These are phyloP conservation scores for Rubroboletus pulcherrimus DNA, from an alignment of 768 basidiomycete genomes.

Conservation along the genomic window DNA sequence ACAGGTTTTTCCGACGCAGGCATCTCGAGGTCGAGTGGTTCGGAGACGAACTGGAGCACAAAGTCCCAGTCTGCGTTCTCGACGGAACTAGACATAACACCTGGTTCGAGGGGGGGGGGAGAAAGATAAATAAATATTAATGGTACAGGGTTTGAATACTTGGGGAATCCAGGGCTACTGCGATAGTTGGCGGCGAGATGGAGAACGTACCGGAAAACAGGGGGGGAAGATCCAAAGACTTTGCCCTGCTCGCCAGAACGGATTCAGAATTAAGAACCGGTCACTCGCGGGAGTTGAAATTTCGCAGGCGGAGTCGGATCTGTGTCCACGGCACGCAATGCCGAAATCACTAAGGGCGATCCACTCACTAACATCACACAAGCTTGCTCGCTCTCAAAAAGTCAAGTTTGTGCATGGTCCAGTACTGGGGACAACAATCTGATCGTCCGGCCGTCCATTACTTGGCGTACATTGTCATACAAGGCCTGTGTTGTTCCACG, in stretches of 20 bases:
- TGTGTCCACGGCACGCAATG: slow-evolving; percentile 8
- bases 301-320: slow-evolving; percentile 15
- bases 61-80: slow-evolving; percentile 56
- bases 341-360: slow-evolving; percentile 1
- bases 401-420: background rate
- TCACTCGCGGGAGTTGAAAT: slow-evolving; percentile 13
- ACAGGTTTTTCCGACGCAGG: slow-evolving; percentile 36
- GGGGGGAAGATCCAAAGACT: slow-evolving; percentile 8
- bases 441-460: background rate
- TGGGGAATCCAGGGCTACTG: background rate
- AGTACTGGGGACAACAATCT: background rate
- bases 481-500: background rate
- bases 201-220: slow-evolving; percentile 13
- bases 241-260: background rate
- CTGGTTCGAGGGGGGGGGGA: background rate
- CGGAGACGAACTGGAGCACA: slow-evolving; percentile 57
- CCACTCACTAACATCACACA: background rate
- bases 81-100: slow-evolving; percentile 29
- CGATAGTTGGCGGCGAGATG: slow-evolving; percentile 1
- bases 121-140: background rate
- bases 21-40: slow-evolving; percentile 37
- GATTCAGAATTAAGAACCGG: slow-evolving; percentile 12
- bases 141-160: background rate
- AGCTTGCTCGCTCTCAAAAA: background rate
- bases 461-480: background rate